Evolutionary conservation across 345 rosid genomes (phyloP), one percentile per base, ranked within the genome.

Genomic region (Leavenworthia alabamica): DNA sequence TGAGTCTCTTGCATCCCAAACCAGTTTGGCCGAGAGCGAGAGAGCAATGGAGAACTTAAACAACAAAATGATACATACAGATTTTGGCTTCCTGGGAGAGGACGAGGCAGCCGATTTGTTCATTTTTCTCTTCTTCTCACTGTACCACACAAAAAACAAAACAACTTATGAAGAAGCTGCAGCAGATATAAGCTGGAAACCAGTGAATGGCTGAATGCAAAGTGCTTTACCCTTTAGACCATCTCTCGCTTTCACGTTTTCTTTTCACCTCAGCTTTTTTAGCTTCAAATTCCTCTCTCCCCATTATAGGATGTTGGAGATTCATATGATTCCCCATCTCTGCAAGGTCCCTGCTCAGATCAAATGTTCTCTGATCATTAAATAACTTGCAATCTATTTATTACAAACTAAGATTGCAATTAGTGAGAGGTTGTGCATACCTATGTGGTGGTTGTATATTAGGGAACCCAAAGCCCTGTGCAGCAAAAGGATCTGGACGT

Each of bases 231-330:
- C 97, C 80, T 75, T 85, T 88, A 72, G 75, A 80, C 23, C 76
- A 80, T 55, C 83, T 83, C 81, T 85, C 97, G 42, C 66, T 83
- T 68, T 93, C 97, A 67, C 87, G 90, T 61, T 82, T 84, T 77
- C 94, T 80, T 83, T 86, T 83, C 75, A 90, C 59, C 73, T 83
- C 88, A 67, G 97, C 95, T 84, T 93, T 86, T 74, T 84, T 78
- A 16, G 97, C 95, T 78, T 86, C 92, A 73, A 93, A 89, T 68
- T 93, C 96, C 57, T 89, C 97, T 70, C 97, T 82, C 75, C 99
- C 88, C 99, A 89, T 79, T 27, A 83, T 58, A 15, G 91, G 96
- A 67, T 86, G 84, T 41, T 80, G 81, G 29, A 60, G 68, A 75
- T 56, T 63, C 90, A 81, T 81, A 51, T 86, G 86, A 79, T 79